Base-by-base conservation (phyloP, 306 rosid species). In the Vigna reflexopilosa region DNA sequence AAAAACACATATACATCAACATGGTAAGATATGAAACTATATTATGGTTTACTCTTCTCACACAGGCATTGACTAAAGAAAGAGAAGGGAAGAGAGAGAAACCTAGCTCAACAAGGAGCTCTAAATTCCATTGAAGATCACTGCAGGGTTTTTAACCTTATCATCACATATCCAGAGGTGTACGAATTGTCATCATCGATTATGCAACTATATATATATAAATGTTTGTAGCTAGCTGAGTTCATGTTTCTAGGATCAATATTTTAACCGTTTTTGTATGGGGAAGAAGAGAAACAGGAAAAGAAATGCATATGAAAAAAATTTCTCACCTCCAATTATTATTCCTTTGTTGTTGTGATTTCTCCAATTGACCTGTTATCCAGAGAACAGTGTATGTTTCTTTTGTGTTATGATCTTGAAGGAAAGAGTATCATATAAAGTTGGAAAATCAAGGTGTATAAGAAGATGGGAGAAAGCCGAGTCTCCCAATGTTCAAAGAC, bases 401-500 rank as follows among this genome's bases (percentile, higher is more conserved):
- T 59, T 32, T 30, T 30, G 40, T 32, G 13, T 63, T 34, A 16
- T 61, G 16, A 34, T 16, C 20, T 64, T 34, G 6, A 36, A 61
- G 67, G 17, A 30, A 26, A 30, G 2, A 61, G 24, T 7, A 8
- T 22, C 47, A 64, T 34, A 58, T 58, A 58, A 34, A 69, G 71
- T 69, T 51, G 67, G 2, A 19, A 40, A 51, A 70, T 12, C 20
- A 6, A 26, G 65, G 0, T 14, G 40, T 0, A n/a, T 22, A 34
- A 1, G 48, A 34, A 19, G 72, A 86, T 83, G 91, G 86, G 75
- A 82, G 88, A 55, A 54, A 83, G 75, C 5, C 59, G 45, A 28
- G 81, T 73, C 42, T 83, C 88, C 0, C 88, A 88, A 30, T 82
- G 85, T 74, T 91, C 91, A 2, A 87, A 87, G 70, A 86, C 88